Evolutionary conservation across 495 filamentous ascomycete species (phyloP).

Genomic region (Hypoxylon cercidicola): DNA sequence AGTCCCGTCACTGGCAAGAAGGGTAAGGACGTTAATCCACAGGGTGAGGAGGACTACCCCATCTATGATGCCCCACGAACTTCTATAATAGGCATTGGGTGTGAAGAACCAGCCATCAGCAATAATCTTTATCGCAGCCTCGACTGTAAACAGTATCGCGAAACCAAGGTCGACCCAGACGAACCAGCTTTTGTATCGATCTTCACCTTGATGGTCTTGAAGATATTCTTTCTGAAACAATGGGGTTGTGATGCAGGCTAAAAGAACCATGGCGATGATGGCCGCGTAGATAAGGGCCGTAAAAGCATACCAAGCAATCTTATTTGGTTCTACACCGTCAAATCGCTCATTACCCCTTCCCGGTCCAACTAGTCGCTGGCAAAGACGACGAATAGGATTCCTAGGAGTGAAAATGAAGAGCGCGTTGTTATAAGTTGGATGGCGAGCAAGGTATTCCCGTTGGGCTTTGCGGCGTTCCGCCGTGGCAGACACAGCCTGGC

Average conservation of each 20-base stretch:
- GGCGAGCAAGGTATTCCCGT: conserved; percentile 84
- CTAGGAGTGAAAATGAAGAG: conserved; percentile 84
- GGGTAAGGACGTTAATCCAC: conserved; percentile 93
- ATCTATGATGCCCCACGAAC: conserved; percentile 97
- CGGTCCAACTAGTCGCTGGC: conserved; percentile 91
- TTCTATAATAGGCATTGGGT: conserved; percentile 95
- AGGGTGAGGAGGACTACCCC: conserved; percentile 91
- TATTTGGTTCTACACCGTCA: conserved; percentile 87
- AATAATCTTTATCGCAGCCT: conserved; percentile 92
- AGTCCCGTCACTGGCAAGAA: conserved; percentile 77
- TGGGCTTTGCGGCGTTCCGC: conserved; percentile 86
- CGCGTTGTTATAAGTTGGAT: conserved; percentile 93
- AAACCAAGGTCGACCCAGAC: conserved; percentile 91
- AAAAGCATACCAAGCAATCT: conserved; percentile 89
- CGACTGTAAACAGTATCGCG: conserved; percentile 84
- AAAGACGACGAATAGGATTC: conserved; percentile 80
- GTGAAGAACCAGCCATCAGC: conserved; percentile 98
- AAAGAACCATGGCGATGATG: conserved; percentile 95
- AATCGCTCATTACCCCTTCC: conserved; percentile 86
- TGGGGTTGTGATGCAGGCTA: conserved; percentile 94
- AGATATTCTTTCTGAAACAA: conserved; percentile 92
- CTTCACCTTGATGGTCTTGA: conserved; percentile 49
- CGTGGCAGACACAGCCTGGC: conserved; percentile 84
- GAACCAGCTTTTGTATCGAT: conserved; percentile 84
- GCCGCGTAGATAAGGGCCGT: conserved; percentile 93